phyloP scores from a whole-genome alignment of 2,329 filamentous ascomycete species.

The Aspergillus sp. region DNA sequence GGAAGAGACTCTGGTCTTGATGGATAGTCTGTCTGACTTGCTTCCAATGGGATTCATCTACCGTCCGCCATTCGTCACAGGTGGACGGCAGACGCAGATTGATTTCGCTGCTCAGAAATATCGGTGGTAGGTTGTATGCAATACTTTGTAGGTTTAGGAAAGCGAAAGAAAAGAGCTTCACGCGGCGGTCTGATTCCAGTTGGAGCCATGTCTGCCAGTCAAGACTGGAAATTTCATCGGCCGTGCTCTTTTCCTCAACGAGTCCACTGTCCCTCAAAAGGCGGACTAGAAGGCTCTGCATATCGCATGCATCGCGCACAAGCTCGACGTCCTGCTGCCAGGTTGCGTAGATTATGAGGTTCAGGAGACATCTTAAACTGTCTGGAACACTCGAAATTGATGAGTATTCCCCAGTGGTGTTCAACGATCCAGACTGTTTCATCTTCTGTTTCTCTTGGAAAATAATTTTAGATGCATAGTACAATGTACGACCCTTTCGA shows the following conservation, averaged over 20 bases:
- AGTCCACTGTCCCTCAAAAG: slow-evolving; percentile 18
- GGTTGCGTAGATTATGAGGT: no score
- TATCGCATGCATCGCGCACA: slow-evolving; percentile 15
- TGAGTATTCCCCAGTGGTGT: no score
- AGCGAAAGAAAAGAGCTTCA: slow-evolving; percentile 27
- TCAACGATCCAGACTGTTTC: no score
- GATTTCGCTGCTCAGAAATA: slow-evolving; percentile 27
- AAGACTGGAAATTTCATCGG: not conserved
- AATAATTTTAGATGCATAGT: slow-evolving; percentile 62
- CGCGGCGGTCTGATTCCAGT: slow-evolving; percentile 22
- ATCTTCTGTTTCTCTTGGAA: slow-evolving; percentile 49
- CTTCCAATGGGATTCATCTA: slow-evolving; percentile 21
- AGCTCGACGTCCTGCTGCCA: no score
- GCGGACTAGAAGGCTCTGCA: slow-evolving; percentile 24
- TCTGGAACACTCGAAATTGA: no score
- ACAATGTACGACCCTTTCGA: slow-evolving; percentile 12
- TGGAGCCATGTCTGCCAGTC: slow-evolving; percentile 27
- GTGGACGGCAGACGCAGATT: slow-evolving; percentile 27
- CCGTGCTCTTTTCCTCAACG: no score
- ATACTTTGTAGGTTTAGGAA: slow-evolving; percentile 29
- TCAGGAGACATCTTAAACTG: no score
- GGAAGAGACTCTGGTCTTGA: slow-evolving; percentile 21
- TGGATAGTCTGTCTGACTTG: slow-evolving; percentile 8
- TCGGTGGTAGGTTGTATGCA: slow-evolving; percentile 24
- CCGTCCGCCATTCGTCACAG: slow-evolving; percentile 25